A percentile compares a stretch with the other conserved stretches of the same genome.
These are phyloP conservation scores for Perilla frutescens DNA, from an alignment of 257 asterid genomes.

Conservation along the genomic window DNA sequence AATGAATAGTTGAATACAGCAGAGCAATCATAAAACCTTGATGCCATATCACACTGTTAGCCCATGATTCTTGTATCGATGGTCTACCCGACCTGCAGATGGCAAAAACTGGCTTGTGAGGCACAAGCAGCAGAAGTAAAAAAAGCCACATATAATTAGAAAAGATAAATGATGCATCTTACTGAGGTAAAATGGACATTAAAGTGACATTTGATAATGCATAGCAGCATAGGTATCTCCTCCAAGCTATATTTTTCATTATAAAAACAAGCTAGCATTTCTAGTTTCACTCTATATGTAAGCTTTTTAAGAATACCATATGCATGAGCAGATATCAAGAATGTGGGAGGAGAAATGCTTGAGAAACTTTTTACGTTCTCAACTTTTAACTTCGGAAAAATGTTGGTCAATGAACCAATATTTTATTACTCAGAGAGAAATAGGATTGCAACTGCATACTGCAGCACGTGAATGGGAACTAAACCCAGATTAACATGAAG, in stretches of 20 bases:
- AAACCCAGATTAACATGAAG: background rate
- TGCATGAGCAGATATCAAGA: too few species aligned
- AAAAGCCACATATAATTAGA: slow-evolving; percentile 10
- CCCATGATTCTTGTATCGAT: slow-evolving; percentile 82
- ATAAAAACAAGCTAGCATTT: slow-evolving; percentile 1
- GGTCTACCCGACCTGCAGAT: slow-evolving; percentile 85
- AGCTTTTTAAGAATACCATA: too few species aligned
- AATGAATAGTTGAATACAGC: slow-evolving; percentile 25
- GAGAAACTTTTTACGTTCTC: background rate
- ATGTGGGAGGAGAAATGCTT: slow-evolving; percentile 11
- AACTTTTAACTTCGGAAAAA: background rate
- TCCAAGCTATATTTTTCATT: slow-evolving; percentile 8
- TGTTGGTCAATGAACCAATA: background rate
- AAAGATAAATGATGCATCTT: slow-evolving; percentile 8
- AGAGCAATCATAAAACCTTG: slow-evolving; percentile 63
- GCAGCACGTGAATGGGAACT: slow-evolving; percentile 8
- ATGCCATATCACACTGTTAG: slow-evolving; percentile 76
- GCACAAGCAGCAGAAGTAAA: slow-evolving; percentile 28
- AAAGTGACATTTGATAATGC: slow-evolving; percentile 1
- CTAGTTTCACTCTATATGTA: background rate
- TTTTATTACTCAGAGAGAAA: background rate
- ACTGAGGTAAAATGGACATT: background rate
- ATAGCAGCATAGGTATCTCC: slow-evolving; percentile 17
- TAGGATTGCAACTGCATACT: background rate
- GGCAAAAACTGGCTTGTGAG: slow-evolving; percentile 26